Evolutionary conservation across 179 eudicot species (phyloP), one percentile per base, ranked within the genome.

Genomic region (Amaranthus tricolor): DNA sequence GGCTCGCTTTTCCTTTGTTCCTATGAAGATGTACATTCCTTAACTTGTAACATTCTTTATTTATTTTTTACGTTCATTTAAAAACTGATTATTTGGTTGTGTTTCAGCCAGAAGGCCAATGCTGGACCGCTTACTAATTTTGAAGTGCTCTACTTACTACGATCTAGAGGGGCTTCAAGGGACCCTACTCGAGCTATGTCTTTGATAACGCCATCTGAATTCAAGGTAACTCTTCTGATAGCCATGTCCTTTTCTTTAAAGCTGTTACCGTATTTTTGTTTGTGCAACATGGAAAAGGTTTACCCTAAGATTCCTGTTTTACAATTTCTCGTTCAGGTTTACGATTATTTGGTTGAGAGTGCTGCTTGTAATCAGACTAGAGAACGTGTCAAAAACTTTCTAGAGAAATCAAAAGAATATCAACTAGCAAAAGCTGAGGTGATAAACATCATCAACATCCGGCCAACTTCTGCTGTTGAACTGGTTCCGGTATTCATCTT

Each of bases 81-180:
- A 52, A 13, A 6, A 24, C 31, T 57, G 17, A 59, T 66, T 43
- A 17, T 6, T 40, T 68, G 53, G 59, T 67, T 76, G 40, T 69
- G 40, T 70, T 82, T 82, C 83, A 93, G 98, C 75, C 59, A 76
- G 45, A 81, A 90, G 72, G 78, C 79, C 40, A 85, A 85, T 83
- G 96, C 85, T 17, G 96, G 96, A 53, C 72, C 81, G 40, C 94
- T 94, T 55, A 90, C 97, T 47, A 94, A 94, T 81, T 94, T 86
- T 48, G 98, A 94, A 83, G 89, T 94, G 70, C 92, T 90, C 6
- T 88, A 92, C 16, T 88, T 92, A 65, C 80, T 94, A 21, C 84
- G 80, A 63, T 83, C 89, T 54, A 85, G 87, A 85, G 98, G 97
- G 9, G 96, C 94, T 83, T 88, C 84, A 20, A 86, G 80, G 68